Conservation (phyloP, 176 grass and related monocot species). For the Zoysia japonica region DNA sequence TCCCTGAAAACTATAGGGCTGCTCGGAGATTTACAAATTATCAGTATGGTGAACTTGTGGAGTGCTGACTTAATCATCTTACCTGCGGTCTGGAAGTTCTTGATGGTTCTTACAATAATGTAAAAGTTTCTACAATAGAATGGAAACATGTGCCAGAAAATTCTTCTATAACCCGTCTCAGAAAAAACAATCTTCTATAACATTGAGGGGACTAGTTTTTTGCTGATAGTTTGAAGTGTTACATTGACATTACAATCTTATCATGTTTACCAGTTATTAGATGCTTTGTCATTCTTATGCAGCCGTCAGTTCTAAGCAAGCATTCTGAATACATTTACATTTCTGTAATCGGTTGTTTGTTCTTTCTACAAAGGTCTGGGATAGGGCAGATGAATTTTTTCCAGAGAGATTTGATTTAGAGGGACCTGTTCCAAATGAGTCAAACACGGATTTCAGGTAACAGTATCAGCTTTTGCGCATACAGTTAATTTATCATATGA, state of each 20-base stretch:
- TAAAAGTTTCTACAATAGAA: background rate
- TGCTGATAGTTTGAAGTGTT: constrained; percentile 12
- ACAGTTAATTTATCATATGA: background rate
- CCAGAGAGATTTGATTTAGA: constrained; percentile 90
- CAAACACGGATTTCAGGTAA: constrained; percentile 92
- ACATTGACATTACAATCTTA: constrained; percentile 3
- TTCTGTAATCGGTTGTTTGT: constrained; percentile 25
- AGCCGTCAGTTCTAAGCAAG: background rate
- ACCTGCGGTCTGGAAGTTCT: background rate
- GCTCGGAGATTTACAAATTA: constrained; percentile 2
- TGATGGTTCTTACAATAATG: constrained; percentile 9
- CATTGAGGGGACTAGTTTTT: background rate
- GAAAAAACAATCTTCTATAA: background rate
- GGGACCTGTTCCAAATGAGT: constrained; percentile 90
- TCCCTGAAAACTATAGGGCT: background rate
- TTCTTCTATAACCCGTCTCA: background rate
- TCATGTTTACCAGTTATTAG: background rate
- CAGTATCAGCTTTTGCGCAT: background rate
- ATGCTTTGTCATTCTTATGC: background rate
- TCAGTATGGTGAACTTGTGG: background rate
- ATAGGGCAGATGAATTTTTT: constrained; percentile 82
- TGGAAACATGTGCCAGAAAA: background rate
- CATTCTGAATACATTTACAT: background rate
- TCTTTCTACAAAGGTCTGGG: constrained; percentile 73
- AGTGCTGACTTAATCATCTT: background rate